Base-by-base conservation (phyloP, 2,329 filamentous ascomycete species). In the Periconia macrospinosa region DNA sequence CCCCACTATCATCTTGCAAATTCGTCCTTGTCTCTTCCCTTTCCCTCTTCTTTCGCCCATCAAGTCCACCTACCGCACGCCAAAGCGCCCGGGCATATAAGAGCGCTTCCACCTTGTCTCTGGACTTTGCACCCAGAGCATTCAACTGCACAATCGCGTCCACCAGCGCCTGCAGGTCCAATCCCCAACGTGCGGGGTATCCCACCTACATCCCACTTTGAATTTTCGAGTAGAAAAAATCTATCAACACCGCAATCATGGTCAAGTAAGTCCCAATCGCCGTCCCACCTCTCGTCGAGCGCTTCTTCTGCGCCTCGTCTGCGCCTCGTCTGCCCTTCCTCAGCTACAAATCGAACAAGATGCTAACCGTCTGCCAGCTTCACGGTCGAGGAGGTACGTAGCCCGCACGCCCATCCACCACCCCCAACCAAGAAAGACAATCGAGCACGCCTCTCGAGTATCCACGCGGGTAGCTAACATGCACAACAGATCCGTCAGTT, bases 241-340 rank as follows among this genome's bases (percentile, higher is more conserved):
- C 56, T 47, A 54, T 56, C 64, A 89, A 86, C 78, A 90, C 92
- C 90, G 91, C 83, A 89, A 97, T 92, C 79, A 99, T 99, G 94
- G 94, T 99, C 80, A 97, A 97, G 92, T 97, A 89, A 89, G 92
- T 93, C 52, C 57, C 56, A 53, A 41, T 55, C 52, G 14, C 52
- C 44, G 49, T 17, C 37, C 33, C 33, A 3, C 5, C 33, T 37
- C 33, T n/a, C 33, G 11, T 37, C 11, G 33, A 10, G 33, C 5
- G 33, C 23, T 27, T 27, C 23, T 27, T 8, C 23, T 27, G 3
- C 23, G 3, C 23, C 23, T 27, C 23, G 8, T 33, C 30, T 6
- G 33, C 33, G 33, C 33, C 11, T 37, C 33, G 15, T 37, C 15
- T 3, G 5, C 33, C 3, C 15, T 37, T 37, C 11, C 11, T 37